Evolutionary conservation across 305 asterid genomes (phyloP).

Genomic region (Euphrasia arctica): DNA sequence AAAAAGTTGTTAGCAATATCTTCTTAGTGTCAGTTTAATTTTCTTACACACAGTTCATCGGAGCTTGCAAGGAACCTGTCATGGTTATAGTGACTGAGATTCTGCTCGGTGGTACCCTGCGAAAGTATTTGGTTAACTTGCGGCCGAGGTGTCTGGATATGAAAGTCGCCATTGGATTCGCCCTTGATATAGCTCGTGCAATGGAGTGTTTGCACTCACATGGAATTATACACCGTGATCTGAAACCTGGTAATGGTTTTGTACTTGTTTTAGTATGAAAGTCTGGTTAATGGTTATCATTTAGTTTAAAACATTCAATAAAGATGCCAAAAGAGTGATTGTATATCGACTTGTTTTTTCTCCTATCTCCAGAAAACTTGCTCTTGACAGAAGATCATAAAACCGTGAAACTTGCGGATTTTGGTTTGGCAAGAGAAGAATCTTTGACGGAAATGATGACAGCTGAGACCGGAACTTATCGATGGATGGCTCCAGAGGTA

Average conservation of each 20-base stretch:
- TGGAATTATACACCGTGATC: constrained; percentile 62
- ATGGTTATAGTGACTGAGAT: constrained; percentile 66
- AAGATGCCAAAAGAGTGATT: background rate
- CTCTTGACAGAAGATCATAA: constrained; percentile 86
- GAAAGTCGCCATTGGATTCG: constrained; percentile 46
- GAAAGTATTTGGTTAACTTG: constrained; percentile 46
- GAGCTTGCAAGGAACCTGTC: constrained; percentile 64
- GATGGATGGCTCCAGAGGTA: constrained; percentile 99
- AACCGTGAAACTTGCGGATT: constrained; percentile 89
- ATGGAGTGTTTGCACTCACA: constrained; percentile 64
- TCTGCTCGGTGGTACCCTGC: constrained; percentile 53
- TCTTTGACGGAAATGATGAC: constrained; percentile 99
- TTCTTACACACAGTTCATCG: constrained; percentile 42
- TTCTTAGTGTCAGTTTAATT: background rate
- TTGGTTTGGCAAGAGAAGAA: constrained; percentile 98
- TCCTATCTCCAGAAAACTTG: constrained; percentile 65
- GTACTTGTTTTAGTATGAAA: background rate
- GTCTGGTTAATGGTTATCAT: background rate
- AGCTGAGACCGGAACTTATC: constrained; percentile 99
- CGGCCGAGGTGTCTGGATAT: constrained; percentile 48
- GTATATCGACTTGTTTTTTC: constrained; percentile 5
- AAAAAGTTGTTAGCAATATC: too few relatives aligned
- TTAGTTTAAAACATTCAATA: background rate
- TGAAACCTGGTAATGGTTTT: constrained; percentile 48
- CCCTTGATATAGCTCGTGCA: constrained; percentile 60